These are phyloP conservation scores for Boletus coccyginus DNA, from an alignment of 768 basidiomycete genomes.

Conservation along the genomic window DNA sequence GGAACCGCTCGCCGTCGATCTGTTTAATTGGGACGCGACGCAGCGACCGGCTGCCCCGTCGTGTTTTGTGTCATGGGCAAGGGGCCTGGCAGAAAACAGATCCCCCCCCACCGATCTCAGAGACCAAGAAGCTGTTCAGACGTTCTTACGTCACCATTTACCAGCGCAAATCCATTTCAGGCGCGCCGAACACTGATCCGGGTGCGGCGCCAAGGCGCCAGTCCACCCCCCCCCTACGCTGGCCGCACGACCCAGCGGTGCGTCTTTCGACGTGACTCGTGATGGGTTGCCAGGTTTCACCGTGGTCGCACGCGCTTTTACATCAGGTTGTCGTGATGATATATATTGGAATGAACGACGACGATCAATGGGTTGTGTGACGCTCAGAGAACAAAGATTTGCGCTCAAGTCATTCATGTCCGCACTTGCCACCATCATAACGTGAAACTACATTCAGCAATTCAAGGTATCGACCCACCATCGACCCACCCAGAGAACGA, in stretches of 20 bases:
- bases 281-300: conserved; percentile 6
- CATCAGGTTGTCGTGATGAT: not conserved
- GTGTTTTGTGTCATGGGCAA: not conserved
- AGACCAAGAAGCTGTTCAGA: not conserved
- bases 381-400: not conserved
- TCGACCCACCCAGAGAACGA: not conserved
- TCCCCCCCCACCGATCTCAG: conserved; percentile 7
- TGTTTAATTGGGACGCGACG: not conserved
- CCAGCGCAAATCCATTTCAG: not conserved
- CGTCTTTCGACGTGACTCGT: not conserved
- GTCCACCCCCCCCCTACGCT: not conserved
- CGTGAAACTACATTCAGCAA: not conserved
- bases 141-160: conserved; percentile 13
- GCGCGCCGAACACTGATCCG: conserved; percentile 1
- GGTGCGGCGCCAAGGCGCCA: conserved; percentile 2
- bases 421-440: not conserved
- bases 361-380: conserved; percentile 2
- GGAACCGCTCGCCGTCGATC: not conserved
- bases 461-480: not conserved
- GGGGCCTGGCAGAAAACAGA: not conserved
- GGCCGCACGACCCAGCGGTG: not conserved
- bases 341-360: not conserved
- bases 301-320: not conserved
- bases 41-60: conserved; percentile 1
- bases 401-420: not conserved